Base-by-base conservation (phyloP, 2,329 filamentous ascomycete species). In the Ascochyta fabae region DNA sequence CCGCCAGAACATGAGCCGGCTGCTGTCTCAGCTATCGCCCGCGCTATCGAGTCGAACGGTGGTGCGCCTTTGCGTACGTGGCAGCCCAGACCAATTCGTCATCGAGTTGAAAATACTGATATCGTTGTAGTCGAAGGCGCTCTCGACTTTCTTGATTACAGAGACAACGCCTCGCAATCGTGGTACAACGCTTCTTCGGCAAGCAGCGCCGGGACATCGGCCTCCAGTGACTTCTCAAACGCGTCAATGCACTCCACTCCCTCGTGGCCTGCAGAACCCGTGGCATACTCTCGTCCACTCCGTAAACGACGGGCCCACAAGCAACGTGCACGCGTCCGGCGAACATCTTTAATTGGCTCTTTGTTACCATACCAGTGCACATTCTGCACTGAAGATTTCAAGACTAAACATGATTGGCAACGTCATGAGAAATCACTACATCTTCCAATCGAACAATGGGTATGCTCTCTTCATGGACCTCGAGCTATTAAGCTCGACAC, bases 401-500 rank as follows among this genome's bases (percentile, higher is more conserved):
- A 65, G 19, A 69, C 66, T 0, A 71, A 70, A 43, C 64, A 69
- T 24, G 67, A 71, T 29, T 71, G 69, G 69, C 60, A 65, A 29
- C 51, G 69, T 1, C 69, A 71, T n/a, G 69, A 71, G 15, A 71
- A 70, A 27, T 65, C 68, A 1, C 53, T 71, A 1, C 69, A 71
- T 42, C 51, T 71, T 7, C 62, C 66, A 1, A 57, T 70, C 3
- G 69, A 71, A 27, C 45, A 66, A 33, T 71, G 69, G 69, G 56
- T 68, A 0, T 71, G 69, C 12, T 35, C 41, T 13, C 38, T 50
- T 1, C 53, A 50, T n/a, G 53, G 53, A 0, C 43, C 53, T 8
- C 23, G 27, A 22, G 53, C 48, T 15, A 22, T 56, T 7, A 56
- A 52, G 26, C 27, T 56, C 2, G 53, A 56, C 15, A 56, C 53